Percentiles rank a stretch among this genome's conserved stretches.
Evolutionary conservation across 2,329 filamentous ascomycete species (phyloP).

Genomic region (Leptographium wingfieldii): DNA sequence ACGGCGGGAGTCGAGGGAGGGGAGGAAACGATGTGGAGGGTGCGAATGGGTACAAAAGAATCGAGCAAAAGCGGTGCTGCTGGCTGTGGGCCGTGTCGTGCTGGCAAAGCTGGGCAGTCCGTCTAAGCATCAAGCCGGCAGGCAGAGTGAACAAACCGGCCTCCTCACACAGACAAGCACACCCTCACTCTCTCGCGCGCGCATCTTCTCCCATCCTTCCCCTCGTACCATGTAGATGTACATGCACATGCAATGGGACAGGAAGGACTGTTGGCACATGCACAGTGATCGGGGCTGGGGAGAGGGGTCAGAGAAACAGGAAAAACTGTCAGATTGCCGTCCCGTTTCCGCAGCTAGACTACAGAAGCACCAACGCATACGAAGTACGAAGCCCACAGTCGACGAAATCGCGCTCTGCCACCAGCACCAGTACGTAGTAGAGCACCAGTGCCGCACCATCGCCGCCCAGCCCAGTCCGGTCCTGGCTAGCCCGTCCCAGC

Average conservation of each 20-base stretch:
- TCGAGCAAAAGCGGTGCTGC: not conserved
- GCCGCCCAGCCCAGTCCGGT: not conserved
- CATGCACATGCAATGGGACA: not conserved
- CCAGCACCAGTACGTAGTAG: not conserved
- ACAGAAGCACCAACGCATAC: not conserved
- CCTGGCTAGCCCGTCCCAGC: not conserved
- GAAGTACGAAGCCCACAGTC: too few relatives aligned
- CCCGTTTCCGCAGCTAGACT: conserved; percentile 1
- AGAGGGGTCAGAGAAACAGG: not conserved
- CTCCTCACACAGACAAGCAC: not conserved
- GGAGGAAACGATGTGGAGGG: not conserved
- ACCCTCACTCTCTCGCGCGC: not conserved
- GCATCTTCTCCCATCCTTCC: too few relatives aligned
- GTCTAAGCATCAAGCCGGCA: too few relatives aligned
- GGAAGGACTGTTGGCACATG: not conserved
- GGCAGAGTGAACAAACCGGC: too few relatives aligned
- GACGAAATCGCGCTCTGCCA: too few relatives aligned
- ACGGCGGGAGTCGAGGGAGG: not conserved
- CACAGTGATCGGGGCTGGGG: not conserved
- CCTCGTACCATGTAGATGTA: not conserved
- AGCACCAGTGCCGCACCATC: not conserved
- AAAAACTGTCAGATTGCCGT: conserved; percentile 1
- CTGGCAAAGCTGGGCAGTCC: too few relatives aligned
- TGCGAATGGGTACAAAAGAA: not conserved
- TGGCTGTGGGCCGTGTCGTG: not conserved